phyloP scores from a whole-genome alignment of 2,329 filamentous ascomycete species.

The Ceratocystis ficicola region DNA sequence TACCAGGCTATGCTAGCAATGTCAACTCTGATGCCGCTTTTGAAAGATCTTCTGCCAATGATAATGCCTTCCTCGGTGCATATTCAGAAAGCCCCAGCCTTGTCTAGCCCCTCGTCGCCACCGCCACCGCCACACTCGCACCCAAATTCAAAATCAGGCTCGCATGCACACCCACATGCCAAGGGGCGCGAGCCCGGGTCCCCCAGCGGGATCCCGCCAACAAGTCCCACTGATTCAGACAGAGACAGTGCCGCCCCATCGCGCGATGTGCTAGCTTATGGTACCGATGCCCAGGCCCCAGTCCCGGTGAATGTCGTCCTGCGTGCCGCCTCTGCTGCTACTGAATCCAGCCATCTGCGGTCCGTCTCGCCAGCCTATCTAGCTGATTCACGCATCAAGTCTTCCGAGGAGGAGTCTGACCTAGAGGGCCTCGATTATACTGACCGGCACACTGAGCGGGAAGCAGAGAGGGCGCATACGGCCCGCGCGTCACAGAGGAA shows the following conservation, averaged over 20 bases:
- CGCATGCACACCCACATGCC: background rate
- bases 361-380: background rate
- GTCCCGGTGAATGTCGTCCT: background rate
- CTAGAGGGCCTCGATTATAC: constrained; percentile 31
- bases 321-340: background rate
- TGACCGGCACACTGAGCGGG: constrained; percentile 24
- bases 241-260: background rate
- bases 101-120: constrained; percentile 24
- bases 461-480: constrained; percentile 11
- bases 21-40: constrained; percentile 43
- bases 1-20: constrained; percentile 37
- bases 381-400: constrained; percentile 1
- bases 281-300: background rate
- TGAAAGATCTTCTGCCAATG: constrained; percentile 48
- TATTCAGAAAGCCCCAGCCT: constrained; percentile 34
- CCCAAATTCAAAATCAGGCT: too few relatives aligned
- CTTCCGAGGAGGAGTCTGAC: constrained; percentile 28
- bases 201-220: background rate
- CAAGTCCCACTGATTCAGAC: background rate
- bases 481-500: constrained; percentile 12
- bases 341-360: background rate
- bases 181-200: background rate
- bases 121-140: constrained; percentile 31
- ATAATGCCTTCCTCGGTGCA: constrained; percentile 47
- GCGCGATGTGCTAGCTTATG: background rate